A percentile compares a stretch with the other conserved stretches of the same genome.
phyloP scores from a whole-genome alignment of 805 yeast genomes.

The Saccharomycopsis amapae region DNA sequence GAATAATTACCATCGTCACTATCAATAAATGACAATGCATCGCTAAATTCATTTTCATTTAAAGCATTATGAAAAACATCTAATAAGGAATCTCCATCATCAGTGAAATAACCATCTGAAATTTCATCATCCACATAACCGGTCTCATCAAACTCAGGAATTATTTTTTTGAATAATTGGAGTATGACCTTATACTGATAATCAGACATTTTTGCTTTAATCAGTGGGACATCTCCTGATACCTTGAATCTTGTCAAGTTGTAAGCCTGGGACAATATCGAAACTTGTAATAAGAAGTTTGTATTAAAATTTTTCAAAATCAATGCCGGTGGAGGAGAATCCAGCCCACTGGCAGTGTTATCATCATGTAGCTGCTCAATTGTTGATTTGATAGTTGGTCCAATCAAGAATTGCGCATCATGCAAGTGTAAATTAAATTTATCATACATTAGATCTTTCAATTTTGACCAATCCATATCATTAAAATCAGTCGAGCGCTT shows the following conservation, averaged over 20 bases:
- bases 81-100: conserved; percentile 12
- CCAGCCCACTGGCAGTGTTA: conserved; percentile 16
- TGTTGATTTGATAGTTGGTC: conserved; percentile 71
- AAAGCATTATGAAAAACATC: conserved; percentile 15
- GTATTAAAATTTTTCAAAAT: conserved; percentile 72
- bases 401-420: conserved; percentile 85
- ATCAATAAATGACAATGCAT: conserved; percentile 18
- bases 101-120: conserved; percentile 19
- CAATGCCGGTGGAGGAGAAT: conserved; percentile 32
- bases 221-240: conserved; percentile 68
- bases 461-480: conserved; percentile 64
- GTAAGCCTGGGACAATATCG: conserved; percentile 76
- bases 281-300: conserved; percentile 67
- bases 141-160: conserved; percentile 42
- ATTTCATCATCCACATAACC: conserved; percentile 29
- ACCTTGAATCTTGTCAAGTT: conserved; percentile 66
- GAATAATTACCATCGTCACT: conserved; percentile 8
- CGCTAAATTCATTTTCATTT: conserved; percentile 22
- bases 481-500: conserved; percentile 43
- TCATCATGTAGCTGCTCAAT: conserved; percentile 58
- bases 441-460: conserved; percentile 83
- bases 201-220: conserved; percentile 72
- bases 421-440: conserved; percentile 67
- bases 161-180: conserved; percentile 61
- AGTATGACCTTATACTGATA: conserved; percentile 84